Percentiles rank a stretch among this genome's conserved stretches.
Evolutionary conservation across 768 basidiomycete genomes (phyloP).

Genomic region (Xanthoconium purpureum): DNA sequence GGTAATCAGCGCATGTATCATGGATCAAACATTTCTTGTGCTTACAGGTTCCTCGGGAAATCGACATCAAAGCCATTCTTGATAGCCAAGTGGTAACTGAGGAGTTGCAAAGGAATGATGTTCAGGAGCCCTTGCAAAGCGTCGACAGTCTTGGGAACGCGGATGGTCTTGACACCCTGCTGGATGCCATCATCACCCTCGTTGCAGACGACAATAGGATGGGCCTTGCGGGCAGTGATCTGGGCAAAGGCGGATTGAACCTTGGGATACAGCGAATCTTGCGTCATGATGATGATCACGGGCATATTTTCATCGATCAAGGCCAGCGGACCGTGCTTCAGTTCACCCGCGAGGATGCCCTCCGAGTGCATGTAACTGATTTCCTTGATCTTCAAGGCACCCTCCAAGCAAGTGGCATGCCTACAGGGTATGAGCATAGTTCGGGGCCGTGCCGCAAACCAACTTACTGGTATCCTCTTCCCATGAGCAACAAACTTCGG

Average conservation of each 20-base stretch:
- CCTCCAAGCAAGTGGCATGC: conserved; percentile 96
- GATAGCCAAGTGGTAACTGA: conserved; percentile 95
- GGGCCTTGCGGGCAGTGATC: conserved; percentile 96
- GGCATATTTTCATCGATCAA: conserved; percentile 98
- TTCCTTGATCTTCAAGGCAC: conserved; percentile 99
- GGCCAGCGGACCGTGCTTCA: conserved; percentile 98
- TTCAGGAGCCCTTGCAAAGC: conserved; percentile 94
- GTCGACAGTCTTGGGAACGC: conserved; percentile 93
- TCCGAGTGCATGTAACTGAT: conserved; percentile 70
- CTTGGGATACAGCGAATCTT: conserved; percentile 97
- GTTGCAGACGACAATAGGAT: conserved; percentile 93
- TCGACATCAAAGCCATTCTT: conserved; percentile 97
- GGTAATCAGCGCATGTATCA: conserved; percentile 9
- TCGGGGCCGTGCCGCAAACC: not conserved
- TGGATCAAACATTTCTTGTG: conserved; percentile 15
- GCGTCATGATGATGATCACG: conserved; percentile 99
- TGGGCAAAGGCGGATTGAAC: conserved; percentile 95
- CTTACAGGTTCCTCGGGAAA: conserved; percentile 94
- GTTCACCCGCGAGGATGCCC: conserved; percentile 95
- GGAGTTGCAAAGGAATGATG: conserved; percentile 92
- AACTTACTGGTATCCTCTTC: conserved; percentile 90
- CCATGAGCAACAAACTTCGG: conserved; percentile 92
- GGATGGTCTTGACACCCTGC: conserved; percentile 77
- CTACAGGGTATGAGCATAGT: conserved; percentile 31
- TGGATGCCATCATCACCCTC: conserved; percentile 83